Evolutionary conservation across 2,329 filamentous ascomycete species (phyloP).

Genomic region (Calonectria pteridis): DNA sequence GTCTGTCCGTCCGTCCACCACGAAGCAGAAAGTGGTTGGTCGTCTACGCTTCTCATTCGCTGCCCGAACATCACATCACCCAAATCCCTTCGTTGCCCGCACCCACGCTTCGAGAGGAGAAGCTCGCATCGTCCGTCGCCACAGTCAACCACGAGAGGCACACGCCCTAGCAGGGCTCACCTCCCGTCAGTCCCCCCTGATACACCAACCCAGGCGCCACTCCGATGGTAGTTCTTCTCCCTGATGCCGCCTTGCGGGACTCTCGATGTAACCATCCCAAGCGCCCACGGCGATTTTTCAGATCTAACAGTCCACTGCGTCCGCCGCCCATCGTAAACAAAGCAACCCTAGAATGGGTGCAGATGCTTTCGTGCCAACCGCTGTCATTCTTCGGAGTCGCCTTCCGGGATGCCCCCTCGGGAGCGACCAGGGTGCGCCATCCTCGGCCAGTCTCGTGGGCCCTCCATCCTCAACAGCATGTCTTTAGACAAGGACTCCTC

Average conservation of each 20-base stretch:
- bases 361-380: conserved; percentile 36
- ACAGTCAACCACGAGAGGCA: conserved; percentile 31
- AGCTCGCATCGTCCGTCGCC: conserved; percentile 31
- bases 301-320: conserved; percentile 45
- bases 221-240: conserved; percentile 41
- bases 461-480: conserved; percentile 21
- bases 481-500: conserved; percentile 32
- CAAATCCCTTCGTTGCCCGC: conserved; percentile 25
- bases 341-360: conserved; percentile 33
- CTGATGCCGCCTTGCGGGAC: conserved; percentile 35
- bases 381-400: conserved; percentile 31
- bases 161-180: conserved; percentile 34
- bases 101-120: conserved; percentile 34
- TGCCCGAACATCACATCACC: conserved; percentile 17
- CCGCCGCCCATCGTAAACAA: conserved; percentile 36
- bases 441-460: conserved; percentile 17
- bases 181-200: conserved; percentile 45
- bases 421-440: conserved; percentile 19
- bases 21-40: conserved; percentile 24
- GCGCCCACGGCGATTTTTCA: conserved; percentile 43
- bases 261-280: conserved; percentile 45
- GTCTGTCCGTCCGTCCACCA: conserved; percentile 21
- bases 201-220: conserved; percentile 44
- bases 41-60: conserved; percentile 32
- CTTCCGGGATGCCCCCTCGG: conserved; percentile 28